Evolutionary conservation across 208 protist genomes (phyloP).

Genomic region (Trypanosoma mega): DNA sequence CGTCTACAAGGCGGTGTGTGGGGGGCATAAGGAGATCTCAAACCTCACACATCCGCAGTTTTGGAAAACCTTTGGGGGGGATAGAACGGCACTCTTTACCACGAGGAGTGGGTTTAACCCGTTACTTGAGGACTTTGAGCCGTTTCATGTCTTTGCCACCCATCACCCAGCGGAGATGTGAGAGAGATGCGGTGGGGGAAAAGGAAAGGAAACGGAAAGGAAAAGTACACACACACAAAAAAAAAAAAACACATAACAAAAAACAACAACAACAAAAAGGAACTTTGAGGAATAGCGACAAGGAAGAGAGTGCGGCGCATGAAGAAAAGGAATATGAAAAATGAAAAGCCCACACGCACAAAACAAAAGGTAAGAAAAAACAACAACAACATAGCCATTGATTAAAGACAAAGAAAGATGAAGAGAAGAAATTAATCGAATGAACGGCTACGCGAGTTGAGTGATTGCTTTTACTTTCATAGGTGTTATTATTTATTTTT

Average conservation of each 20-base stretch:
- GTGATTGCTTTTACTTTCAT: conserved; percentile 2
- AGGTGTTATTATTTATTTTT: conserved; percentile 2
- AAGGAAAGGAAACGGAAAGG: neutral
- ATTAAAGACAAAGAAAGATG: no score
- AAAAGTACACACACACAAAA: no score
- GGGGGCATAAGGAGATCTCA: conserved; percentile 62
- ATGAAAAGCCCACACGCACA: no score
- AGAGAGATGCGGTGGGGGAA: neutral
- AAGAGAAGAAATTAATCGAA: no score
- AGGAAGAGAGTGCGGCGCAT: no score
- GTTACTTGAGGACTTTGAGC: conserved; percentile 78
- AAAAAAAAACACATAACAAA: no score
- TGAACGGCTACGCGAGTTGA: no score
- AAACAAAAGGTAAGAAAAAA: no score
- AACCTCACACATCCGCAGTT: conserved; percentile 78
- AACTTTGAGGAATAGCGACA: no score
- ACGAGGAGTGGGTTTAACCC: conserved; percentile 85
- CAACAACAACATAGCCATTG: no score
- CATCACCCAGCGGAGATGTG: conserved; percentile 82
- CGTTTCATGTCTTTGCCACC: conserved; percentile 76
- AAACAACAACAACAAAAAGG: no score
- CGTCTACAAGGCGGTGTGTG: conserved; percentile 70
- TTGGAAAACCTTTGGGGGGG: conserved; percentile 74
- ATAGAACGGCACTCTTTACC: conserved; percentile 83
- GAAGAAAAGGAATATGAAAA: no score